A percentile compares a stretch with the other conserved stretches of the same genome.
Evolutionary conservation across 2,329 filamentous ascomycete species (phyloP).

Genomic region (Lecanicillium sp.): DNA sequence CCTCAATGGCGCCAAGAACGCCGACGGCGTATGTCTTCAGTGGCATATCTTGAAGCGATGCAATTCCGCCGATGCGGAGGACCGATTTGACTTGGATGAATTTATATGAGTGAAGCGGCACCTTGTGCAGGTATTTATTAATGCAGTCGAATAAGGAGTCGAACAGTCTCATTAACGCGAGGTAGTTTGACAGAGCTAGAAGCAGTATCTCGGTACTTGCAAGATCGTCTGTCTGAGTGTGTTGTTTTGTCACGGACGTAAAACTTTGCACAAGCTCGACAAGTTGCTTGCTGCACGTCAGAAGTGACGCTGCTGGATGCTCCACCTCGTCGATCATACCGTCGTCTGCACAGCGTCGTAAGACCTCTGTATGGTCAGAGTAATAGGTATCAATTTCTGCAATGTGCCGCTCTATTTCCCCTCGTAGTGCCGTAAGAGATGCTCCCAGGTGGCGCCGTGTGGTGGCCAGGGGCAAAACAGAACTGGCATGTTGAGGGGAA

Average conservation of each 20-base stretch:
- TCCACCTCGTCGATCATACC: slow-evolving; percentile 10
- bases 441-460: slow-evolving; percentile 15
- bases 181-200: slow-evolving; percentile 18
- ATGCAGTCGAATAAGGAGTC: slow-evolving; percentile 18
- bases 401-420: slow-evolving; percentile 17
- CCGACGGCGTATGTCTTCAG: slow-evolving; percentile 19
- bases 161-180: slow-evolving; percentile 19
- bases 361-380: slow-evolving; percentile 14
- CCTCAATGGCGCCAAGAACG: slow-evolving; percentile 19
- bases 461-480: not conserved
- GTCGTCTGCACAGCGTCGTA: slow-evolving; percentile 17
- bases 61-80: slow-evolving; percentile 19
- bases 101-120: slow-evolving; percentile 15
- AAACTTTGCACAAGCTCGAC: slow-evolving; percentile 17
- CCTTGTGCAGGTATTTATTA: slow-evolving; percentile 15
- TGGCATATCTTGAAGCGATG: slow-evolving; percentile 21
- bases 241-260: slow-evolving; percentile 1
- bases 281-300: slow-evolving; percentile 16
- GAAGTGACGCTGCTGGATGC: slow-evolving; percentile 16
- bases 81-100: slow-evolving; percentile 21
- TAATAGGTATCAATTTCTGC: slow-evolving; percentile 13
- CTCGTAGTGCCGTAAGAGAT: slow-evolving; percentile 16
- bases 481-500: not conserved
- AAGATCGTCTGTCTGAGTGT: slow-evolving; percentile 9
- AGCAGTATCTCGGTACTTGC: slow-evolving; percentile 18